A percentile compares a stretch with the other conserved stretches of the same genome.
Conservation (phyloP, 805 yeast genomes). For the Hanseniaspora taiwanica region DNA sequence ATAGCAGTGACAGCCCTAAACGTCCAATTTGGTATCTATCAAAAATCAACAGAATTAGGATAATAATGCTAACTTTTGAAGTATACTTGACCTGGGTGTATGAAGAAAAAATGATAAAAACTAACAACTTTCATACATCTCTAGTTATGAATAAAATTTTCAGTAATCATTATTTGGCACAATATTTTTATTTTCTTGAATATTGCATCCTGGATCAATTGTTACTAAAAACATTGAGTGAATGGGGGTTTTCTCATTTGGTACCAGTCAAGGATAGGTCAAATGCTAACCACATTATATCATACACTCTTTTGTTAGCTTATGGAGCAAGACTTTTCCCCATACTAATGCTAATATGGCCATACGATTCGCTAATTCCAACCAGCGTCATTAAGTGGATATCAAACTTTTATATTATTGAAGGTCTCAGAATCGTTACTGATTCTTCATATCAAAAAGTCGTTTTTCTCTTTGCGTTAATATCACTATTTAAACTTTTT, state of each 20-base stretch:
- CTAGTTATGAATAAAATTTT: conserved; percentile 22
- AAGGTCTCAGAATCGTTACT: conserved; percentile 40
- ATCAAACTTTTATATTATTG: conserved; percentile 50
- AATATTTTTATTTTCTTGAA: conserved; percentile 43
- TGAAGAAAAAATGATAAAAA: conserved; percentile 38
- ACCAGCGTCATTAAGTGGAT: conserved; percentile 45
- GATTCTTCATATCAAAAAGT: conserved; percentile 17
- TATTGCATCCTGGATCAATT: conserved; percentile 37
- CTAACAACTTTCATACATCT: background rate
- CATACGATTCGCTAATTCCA: conserved; percentile 68
- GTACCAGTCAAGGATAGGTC: background rate
- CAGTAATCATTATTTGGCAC: conserved; percentile 27
- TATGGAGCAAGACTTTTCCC: conserved; percentile 76
- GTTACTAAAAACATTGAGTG: conserved; percentile 28
- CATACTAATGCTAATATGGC: conserved; percentile 90
- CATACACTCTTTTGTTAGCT: conserved; percentile 61
- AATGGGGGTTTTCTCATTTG: conserved; percentile 8
- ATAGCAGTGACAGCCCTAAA: no score
- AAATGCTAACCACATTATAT: conserved; percentile 25
- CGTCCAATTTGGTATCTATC: conserved; percentile 1
- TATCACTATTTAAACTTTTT: conserved; percentile 10
- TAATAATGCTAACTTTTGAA: conserved; percentile 65
- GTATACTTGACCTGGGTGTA: conserved; percentile 88
- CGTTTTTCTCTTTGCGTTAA: conserved; percentile 9
- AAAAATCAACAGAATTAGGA: conserved; percentile 33